Percentiles rank a stretch among this genome's conserved stretches.
Conservation (phyloP, 768 basidiomycete genomes). For the Leccinum uliginosum region DNA sequence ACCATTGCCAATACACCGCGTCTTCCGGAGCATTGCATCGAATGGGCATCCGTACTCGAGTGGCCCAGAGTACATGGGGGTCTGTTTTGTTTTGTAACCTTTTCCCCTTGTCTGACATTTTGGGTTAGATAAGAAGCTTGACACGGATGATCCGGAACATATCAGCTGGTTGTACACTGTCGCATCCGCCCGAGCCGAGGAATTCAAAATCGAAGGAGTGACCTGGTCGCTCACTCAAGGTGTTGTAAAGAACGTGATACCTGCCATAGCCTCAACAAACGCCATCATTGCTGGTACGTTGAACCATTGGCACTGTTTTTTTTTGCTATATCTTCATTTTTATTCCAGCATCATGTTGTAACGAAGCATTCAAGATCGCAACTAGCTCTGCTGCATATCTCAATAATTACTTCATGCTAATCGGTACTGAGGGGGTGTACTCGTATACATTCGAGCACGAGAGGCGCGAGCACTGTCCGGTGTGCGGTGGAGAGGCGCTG, state of each 20-base stretch:
- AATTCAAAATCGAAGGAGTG: constrained; percentile 97
- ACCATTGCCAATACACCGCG: constrained; percentile 99
- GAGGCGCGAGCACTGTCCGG: constrained; percentile 89
- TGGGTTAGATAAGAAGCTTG: constrained; percentile 77
- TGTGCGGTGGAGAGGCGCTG: constrained; percentile 89
- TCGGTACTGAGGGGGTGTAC: constrained; percentile 94
- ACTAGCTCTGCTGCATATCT: constrained; percentile 92
- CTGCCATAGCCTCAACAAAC: constrained; percentile 97
- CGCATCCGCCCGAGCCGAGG: constrained; percentile 78
- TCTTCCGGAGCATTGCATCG: constrained; percentile 97
- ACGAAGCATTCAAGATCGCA: constrained; percentile 98
- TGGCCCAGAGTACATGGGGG: constrained; percentile 95
- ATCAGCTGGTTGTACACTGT: constrained; percentile 88
- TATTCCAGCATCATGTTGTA: constrained; percentile 84
- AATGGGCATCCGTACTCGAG: constrained; percentile 98
- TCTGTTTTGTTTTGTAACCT: constrained; percentile 27
- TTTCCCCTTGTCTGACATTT: constrained; percentile 1
- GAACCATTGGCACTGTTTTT: neutral
- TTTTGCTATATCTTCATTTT: neutral
- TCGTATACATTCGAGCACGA: constrained; percentile 97
- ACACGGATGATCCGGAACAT: constrained; percentile 96
- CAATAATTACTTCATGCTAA: constrained; percentile 98
- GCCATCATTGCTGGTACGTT: constrained; percentile 89
- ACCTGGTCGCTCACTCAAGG: constrained; percentile 98
- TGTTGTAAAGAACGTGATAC: constrained; percentile 99